A percentile compares a stretch with the other conserved stretches of the same genome.
Conservation (phyloP, 1,139 yeast genomes). For the Pichia sp. region DNA sequence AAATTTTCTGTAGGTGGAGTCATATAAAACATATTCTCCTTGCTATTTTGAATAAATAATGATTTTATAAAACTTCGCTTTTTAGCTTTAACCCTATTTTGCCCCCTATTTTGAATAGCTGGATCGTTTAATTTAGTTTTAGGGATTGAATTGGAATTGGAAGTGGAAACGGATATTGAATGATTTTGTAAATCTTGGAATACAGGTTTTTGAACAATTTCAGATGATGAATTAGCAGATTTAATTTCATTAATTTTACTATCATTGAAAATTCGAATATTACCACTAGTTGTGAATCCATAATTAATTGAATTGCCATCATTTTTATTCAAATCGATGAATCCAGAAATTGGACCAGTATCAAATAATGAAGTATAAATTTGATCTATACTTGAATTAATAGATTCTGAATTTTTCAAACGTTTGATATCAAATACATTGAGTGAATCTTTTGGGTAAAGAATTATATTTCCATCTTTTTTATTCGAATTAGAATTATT, state of each 20-base stretch:
- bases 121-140: background rate
- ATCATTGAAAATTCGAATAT: constrained; percentile 39
- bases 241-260: constrained; percentile 40
- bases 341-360: constrained; percentile 28
- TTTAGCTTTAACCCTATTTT: constrained; percentile 1
- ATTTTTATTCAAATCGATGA: constrained; percentile 21
- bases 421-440: constrained; percentile 16
- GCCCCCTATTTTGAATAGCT: background rate
- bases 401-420: background rate
- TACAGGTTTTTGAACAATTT: constrained; percentile 57
- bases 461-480: constrained; percentile 17
- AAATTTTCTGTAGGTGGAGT: background rate
- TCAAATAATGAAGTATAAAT: constrained; percentile 20
- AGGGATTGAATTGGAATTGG: background rate
- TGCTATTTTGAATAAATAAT: constrained; percentile 7
- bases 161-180: background rate
- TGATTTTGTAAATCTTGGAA: too few species aligned
- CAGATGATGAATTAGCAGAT: constrained; percentile 46
- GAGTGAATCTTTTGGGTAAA: constrained; percentile 30
- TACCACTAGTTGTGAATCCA: constrained; percentile 48
- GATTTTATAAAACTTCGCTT: constrained; percentile 13
- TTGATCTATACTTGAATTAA: constrained; percentile 19
- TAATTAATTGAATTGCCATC: constrained; percentile 9
- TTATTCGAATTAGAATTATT: too few species aligned
- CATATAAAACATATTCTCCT: constrained; percentile 1